Evolutionary conservation across 2,329 filamentous ascomycete genomes (phyloP), one percentile per base, ranked within the genome.

Genomic region (Hypoxylon sp.): DNA sequence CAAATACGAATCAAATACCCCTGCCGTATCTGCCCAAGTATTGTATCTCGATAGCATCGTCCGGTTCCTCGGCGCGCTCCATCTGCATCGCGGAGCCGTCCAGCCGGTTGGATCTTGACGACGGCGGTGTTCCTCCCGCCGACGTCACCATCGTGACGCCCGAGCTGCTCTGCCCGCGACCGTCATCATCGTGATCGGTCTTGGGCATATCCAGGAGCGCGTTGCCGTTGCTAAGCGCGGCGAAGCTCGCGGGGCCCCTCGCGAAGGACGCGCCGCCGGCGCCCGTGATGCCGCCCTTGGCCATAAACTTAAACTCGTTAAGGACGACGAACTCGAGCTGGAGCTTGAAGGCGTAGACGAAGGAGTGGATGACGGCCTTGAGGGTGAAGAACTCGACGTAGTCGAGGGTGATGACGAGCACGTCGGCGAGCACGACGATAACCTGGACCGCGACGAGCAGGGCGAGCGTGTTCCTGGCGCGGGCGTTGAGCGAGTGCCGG

Each of bases 261-360:
- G 29, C 52, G n/a, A 48, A 26, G 11, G 42, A 48, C 5, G 20
- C 43, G 15, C 35, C 18, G 5, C 3, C n/a, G n/a, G n/a, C 41
- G 10, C 58, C 54, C 2, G 58, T 54, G 17, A 61, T 47, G 1
- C 58, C 58, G 11, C 58, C 58, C 8, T 50, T 50, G 24, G 54
- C 58, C 2, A 61, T 56, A 5, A 40, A 50, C 42, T 61, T 61
- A 35, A 61, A 61, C 13, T 58, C 58, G 26, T 61, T 61, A 4
- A 61, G 50, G 8, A 61, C 58, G 24, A 61, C 58, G 47, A 61
- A 58, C 37, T 61, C 54, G 23, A 61, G 41, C 37, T 58, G 58
- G 3, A 61, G 54, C 47, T 61, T 61, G 15, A 61, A 58, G 35
- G 58, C 54, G 35, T 61, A 61, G 3, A 58, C 46, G 35, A 61